Evolutionary conservation across 192 early-diverging fungal species (phyloP).

Genomic region (Phlyctochytrium bullatum): DNA sequence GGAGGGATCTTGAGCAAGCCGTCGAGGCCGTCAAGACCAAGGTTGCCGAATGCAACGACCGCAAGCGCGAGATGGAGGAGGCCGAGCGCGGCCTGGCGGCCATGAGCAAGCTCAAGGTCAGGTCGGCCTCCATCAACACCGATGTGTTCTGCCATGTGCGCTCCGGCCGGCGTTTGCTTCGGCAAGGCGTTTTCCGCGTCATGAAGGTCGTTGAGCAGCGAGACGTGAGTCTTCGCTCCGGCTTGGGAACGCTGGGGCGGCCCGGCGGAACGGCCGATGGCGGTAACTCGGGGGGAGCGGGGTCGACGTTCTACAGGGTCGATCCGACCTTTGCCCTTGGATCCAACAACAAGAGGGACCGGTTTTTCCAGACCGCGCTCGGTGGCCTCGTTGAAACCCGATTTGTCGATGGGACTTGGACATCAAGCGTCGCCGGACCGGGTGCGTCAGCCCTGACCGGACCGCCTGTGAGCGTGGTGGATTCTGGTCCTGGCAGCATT

Average conservation of each 20-base stretch:
- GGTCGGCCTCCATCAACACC: conserved; percentile 11
- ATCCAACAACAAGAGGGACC: not conserved
- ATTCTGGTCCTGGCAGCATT: conserved; percentile 11
- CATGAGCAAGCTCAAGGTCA: conserved; percentile 21
- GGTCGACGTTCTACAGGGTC: too few species aligned
- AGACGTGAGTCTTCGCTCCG: conserved; percentile 14
- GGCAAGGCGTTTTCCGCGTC: conserved; percentile 27
- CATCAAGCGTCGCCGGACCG: conserved; percentile 1
- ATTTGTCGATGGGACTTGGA: conserved; percentile 2
- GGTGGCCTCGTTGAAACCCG: conserved; percentile 19
- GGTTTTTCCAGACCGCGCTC: conserved; percentile 2
- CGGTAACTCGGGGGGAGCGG: too few species aligned
- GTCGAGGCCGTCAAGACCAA: conserved; percentile 64
- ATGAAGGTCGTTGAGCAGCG: conserved; percentile 38
- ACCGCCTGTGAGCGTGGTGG: conserved; percentile 9
- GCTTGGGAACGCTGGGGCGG: conserved; percentile 25
- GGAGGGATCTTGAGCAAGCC: conserved; percentile 61
- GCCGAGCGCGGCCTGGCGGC: conserved; percentile 28
- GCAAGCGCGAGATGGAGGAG: conserved; percentile 67
- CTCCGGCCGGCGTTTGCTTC: conserved; percentile 21
- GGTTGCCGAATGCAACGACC: conserved; percentile 84
- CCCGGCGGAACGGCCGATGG: too few species aligned
- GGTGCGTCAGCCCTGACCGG: not conserved
- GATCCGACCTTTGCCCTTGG: conserved; percentile 23
- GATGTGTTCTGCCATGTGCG: not conserved